Conservation (phyloP, 163 green algal genomes). For the Scenedesmus sp. region DNA sequence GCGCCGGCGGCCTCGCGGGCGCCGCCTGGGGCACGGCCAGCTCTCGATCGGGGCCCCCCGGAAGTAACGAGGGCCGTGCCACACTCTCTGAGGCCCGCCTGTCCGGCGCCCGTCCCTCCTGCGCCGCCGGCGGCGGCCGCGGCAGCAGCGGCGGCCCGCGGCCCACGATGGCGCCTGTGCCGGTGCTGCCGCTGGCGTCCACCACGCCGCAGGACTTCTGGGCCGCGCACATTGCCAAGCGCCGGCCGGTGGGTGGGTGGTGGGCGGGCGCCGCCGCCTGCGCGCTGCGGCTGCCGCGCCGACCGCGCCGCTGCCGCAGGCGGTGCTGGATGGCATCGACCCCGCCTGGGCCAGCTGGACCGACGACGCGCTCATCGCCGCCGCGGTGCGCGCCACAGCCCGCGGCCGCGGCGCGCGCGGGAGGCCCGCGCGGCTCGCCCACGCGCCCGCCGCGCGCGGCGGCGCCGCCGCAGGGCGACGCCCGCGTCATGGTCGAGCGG, state of each 20-base stretch:
- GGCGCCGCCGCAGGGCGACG: constrained; percentile 57
- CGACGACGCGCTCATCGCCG: constrained; percentile 1
- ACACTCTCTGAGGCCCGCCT: too few species aligned
- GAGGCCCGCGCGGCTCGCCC: background rate
- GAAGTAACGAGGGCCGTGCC: too few species aligned
- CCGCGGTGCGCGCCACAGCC: constrained; percentile 23
- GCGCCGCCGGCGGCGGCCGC: too few species aligned
- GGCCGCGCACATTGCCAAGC: constrained; percentile 3
- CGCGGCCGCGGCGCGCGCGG: background rate
- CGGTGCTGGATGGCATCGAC: constrained; percentile 17
- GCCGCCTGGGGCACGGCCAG: too few species aligned
- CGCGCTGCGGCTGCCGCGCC: background rate
- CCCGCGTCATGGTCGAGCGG: constrained; percentile 65
- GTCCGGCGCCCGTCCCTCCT: too few species aligned
- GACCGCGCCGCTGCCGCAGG: background rate
- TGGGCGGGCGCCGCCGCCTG: background rate
- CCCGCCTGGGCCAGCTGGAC: background rate
- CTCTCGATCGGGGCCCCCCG: too few species aligned
- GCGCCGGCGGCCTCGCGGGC: too few species aligned
- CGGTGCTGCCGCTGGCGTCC: too few species aligned
- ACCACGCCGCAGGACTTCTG: constrained; percentile 27
- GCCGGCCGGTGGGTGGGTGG: constrained; percentile 19
- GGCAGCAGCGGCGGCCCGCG: too few species aligned
- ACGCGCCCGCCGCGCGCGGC: too few species aligned
- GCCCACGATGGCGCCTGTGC: too few species aligned